Evolutionary conservation across 2,329 filamentous ascomycete genomes (phyloP).

Genomic region (Colletotrichum sp.): DNA sequence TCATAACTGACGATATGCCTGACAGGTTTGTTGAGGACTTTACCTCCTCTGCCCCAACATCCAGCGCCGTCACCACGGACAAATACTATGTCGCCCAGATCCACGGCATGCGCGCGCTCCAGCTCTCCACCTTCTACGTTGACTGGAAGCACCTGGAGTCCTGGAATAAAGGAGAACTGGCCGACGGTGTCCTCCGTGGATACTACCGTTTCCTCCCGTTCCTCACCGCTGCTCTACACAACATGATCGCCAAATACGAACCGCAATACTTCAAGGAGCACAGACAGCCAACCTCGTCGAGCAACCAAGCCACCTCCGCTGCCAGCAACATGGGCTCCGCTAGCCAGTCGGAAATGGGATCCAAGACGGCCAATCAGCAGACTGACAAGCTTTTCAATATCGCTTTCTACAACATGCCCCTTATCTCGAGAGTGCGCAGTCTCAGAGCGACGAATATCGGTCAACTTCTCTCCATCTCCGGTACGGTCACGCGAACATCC

Average conservation of each 20-base stretch:
- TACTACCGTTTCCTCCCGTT: conserved; percentile 97
- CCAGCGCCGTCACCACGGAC: conserved; percentile 75
- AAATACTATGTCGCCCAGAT: conserved; percentile 88
- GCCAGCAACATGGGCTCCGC: conserved; percentile 65
- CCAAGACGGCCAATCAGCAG: conserved; percentile 87
- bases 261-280: conserved; percentile 93
- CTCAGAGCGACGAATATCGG: conserved; percentile 90
- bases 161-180: conserved; percentile 79
- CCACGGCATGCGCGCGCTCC: conserved; percentile 73
- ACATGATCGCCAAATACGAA: conserved; percentile 92
- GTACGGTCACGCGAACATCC: conserved; percentile 94
- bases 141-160: conserved; percentile 84
- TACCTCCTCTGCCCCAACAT: conserved; percentile 65
- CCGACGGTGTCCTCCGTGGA: conserved; percentile 84
- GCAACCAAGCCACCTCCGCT: conserved; percentile 72
- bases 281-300: conserved; percentile 80
- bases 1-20: not conserved
- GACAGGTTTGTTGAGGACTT: conserved; percentile 72
- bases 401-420: conserved; percentile 90
- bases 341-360: conserved; percentile 69
- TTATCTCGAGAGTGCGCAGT: conserved; percentile 85
- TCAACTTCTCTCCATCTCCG: conserved; percentile 92
- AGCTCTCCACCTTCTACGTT: conserved; percentile 85
- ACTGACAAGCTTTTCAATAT: conserved; percentile 95
- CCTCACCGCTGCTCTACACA: conserved; percentile 86